phyloP scores from a whole-genome alignment of 192 early-diverging fungal species.

The Funneliformis mosseae region DNA sequence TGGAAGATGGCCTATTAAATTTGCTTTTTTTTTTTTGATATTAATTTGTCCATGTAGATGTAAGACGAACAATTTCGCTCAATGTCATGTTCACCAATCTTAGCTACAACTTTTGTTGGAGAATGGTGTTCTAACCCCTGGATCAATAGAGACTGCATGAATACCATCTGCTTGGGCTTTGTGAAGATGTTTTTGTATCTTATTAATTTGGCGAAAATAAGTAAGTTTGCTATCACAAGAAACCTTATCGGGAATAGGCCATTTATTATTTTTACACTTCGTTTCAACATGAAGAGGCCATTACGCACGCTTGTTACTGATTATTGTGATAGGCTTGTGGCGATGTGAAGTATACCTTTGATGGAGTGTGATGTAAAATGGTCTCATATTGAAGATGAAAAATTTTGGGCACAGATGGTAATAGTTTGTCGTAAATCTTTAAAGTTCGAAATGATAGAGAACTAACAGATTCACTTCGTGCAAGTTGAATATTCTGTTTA shows the following conservation, averaged over 20 bases:
- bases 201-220: too few species aligned
- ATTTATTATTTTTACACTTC: constrained; percentile 25
- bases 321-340: background rate
- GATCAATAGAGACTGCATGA: background rate
- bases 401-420: constrained; percentile 16
- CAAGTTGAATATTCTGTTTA: background rate
- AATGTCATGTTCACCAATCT: constrained; percentile 15
- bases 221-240: constrained; percentile 10
- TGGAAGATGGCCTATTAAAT: background rate
- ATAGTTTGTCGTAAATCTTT: constrained; percentile 17
- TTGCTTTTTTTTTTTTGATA: too few species aligned
- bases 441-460: background rate
- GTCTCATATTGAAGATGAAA: background rate
- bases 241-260: background rate
- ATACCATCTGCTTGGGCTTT: background rate
- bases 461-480: too few species aligned
- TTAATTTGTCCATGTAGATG: too few species aligned
- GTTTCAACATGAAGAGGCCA: background rate
- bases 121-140: background rate
- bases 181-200: background rate
- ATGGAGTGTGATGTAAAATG: constrained; percentile 7
- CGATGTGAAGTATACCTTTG: background rate
- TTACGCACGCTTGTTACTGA: background rate
- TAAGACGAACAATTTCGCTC: too few species aligned
- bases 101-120: background rate